Evolutionary conservation across 257 asterid genomes (phyloP), one percentile per base, ranked within the genome.

Genomic region (Solanum megistacrolobum): DNA sequence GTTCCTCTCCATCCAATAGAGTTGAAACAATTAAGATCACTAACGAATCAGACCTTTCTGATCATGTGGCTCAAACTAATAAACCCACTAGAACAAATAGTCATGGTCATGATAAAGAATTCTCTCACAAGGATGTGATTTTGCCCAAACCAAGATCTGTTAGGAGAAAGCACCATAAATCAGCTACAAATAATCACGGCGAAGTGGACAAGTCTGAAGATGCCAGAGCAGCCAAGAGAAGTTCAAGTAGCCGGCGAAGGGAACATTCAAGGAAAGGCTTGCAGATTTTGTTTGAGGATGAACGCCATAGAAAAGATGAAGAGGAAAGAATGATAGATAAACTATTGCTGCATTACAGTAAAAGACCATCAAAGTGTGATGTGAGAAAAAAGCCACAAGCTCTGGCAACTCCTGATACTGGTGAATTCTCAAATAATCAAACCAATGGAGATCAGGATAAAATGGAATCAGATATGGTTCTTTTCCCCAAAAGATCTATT

Each of bases 281-380:
- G 90, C 94, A 93, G 88, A 84, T 87, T 68, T 81, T 93, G 93
- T 91, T 91, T 66, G 95, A 94, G 32, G 94, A 93, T 89, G 95
- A 93, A 66, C 93, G 92, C 84, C 90, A 89, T 43, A 71, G 35
- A 48, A 90, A 87, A 52, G 95, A 94, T 29, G 95, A 92, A 6
- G 99, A 97, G 90, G 99, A 97, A 89, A 94, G 38, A 88, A 90
- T 94, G 92, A 96, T 97, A 36, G 99, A 97, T 86, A 93, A 95
- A 79, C 93, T 97, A 83, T 83, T 97, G 90, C 88, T 96, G 87
- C 98, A 94, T 92, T 97, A 97, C 94, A 92, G 98, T 93, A 95
- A 93, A 94, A 96, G 94, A 89, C 95, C 94, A 72, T 85, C 98
- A 38, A 89, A 90, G 52, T 90, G 79, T 89, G 96, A 90, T 65